Base-by-base conservation (phyloP, 371 early-diverging fungal genomes). In the Apophysomyces variabilis region DNA sequence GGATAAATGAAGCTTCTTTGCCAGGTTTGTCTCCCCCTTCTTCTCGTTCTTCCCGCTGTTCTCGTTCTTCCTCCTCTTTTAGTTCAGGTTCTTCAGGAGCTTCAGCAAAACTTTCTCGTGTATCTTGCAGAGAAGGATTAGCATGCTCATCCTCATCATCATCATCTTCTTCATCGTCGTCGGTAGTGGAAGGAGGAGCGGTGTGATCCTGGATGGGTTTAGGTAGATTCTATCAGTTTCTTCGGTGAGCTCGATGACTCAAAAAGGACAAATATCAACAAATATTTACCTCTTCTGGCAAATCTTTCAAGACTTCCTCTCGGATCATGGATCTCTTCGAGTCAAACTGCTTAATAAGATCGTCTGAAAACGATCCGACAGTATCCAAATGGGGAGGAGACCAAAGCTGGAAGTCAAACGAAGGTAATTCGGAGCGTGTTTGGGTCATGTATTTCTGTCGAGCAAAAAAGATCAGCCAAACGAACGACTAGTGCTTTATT, bases 291-390 rank as follows among this genome's bases (percentile, higher is more conserved):
- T 45, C 46, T 7, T 18, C 46, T 5, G 46, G 46, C 6, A 45
- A n/a, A 45, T 45, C 16, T 13, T 45, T 45, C 13, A 45, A 18
- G 13, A 45, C 46, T 45, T 45, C 46, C 16, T 45, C 46, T 45
- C 46, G 46, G 46, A 45, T 57, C 26, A 58, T n/a, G 32, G 65
- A 41, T 8, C 59, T 57, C 38, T 57, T 65, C 14, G 47, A 54
- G 57, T 65, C 65, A 59, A 65, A 65, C 36, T 65, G 65, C 58
- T 58, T 39, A 32, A 65, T 65, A 16, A 65, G 58, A 43, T 58
- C 59, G 37, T 65, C 47, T 14, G 59, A 65, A 35, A 65, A 65
- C 18, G 65, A 65, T 45, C 46, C 46, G 46, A 45, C n/a, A 8
- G 57, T 46, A 43, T 46, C 45, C 11, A 44, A 32, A 26, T 38